phyloP scores from a whole-genome alignment of 1,284 basidiomycete genomes.

The Tilletia walkeri region DNA sequence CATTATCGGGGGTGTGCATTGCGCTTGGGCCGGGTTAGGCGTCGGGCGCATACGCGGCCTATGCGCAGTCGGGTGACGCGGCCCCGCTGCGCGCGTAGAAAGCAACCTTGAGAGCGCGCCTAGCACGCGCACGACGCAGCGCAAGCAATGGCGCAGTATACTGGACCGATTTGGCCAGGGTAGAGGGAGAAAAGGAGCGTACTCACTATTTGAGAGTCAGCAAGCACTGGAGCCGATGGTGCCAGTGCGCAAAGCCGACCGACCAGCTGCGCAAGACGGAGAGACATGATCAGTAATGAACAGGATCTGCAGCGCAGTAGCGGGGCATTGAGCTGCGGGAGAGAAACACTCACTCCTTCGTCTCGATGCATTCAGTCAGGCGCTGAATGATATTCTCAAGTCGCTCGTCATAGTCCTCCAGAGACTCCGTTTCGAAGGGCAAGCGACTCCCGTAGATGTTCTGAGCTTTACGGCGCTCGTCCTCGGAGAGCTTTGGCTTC shows the following conservation, averaged over 20 bases:
- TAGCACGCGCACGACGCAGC: too few species aligned
- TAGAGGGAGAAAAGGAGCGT: too few species aligned
- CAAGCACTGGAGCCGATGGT: conserved; percentile 52
- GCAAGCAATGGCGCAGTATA: too few species aligned
- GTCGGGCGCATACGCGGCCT: not conserved
- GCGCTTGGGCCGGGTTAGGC: not conserved
- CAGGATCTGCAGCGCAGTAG: too few species aligned
- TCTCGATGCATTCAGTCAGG: conserved; percentile 74
- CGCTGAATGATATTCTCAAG: conserved; percentile 74
- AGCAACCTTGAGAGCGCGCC: too few species aligned
- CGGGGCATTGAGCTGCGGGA: not conserved
- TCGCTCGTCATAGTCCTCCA: conserved; percentile 74
- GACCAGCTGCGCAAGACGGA: conserved; percentile 30
- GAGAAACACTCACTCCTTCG: conserved; percentile 66
- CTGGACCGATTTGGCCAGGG: too few species aligned
- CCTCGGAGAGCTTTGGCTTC: not conserved
- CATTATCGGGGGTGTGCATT: not conserved
- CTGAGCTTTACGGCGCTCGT: not conserved
- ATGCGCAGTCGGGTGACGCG: conserved; percentile 1
- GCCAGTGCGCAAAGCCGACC: conserved; percentile 62
- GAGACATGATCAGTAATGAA: not conserved
- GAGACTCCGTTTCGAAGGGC: conserved; percentile 78
- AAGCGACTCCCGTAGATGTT: conserved; percentile 53
- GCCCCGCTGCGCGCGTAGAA: too few species aligned
- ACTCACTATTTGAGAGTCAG: conserved; percentile 54